These are phyloP conservation scores for Sporothrix luriei DNA, from an alignment of 2,329 filamentous ascomycete genomes.

Conservation along the genomic window DNA sequence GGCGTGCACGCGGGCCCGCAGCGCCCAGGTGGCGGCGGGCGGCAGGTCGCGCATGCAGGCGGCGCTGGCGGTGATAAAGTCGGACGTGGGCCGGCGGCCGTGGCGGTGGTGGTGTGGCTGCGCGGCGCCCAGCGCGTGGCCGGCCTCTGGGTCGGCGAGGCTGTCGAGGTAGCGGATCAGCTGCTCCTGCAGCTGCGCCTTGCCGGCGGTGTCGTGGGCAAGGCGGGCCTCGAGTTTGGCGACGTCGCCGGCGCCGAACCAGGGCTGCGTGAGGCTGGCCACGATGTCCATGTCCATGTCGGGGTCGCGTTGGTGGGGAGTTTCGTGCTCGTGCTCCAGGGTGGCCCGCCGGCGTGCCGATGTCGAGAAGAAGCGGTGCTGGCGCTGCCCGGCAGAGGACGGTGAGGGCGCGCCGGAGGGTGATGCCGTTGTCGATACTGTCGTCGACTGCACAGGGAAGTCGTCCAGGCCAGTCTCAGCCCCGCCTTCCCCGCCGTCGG, in stretches of 20 bases:
- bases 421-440: no score
- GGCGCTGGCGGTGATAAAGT: slow-evolving; percentile 13
- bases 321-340: neutral
- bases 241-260: neutral
- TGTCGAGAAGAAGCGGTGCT: slow-evolving; percentile 3
- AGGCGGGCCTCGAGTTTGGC: slow-evolving; percentile 31
- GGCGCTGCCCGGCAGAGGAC: neutral
- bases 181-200: slow-evolving; percentile 38
- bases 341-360: neutral
- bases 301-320: neutral
- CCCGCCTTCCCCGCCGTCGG: neutral
- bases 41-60: slow-evolving; percentile 37
- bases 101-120: no score
- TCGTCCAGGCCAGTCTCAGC: neutral
- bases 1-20: slow-evolving; percentile 42
- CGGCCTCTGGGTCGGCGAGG: slow-evolving; percentile 23
- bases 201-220: slow-evolving; percentile 37
- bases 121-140: neutral
- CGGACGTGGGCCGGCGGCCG: neutral
- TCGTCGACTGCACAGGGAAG: no score
- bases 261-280: slow-evolving; percentile 9
- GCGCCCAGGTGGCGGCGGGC: slow-evolving; percentile 42
- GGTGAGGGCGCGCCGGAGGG: no score
- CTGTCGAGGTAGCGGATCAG: slow-evolving; percentile 38
- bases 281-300: slow-evolving; percentile 1